Evolutionary conservation across 129 eudicot species (phyloP).

Genomic region (Lonicera japonica): DNA sequence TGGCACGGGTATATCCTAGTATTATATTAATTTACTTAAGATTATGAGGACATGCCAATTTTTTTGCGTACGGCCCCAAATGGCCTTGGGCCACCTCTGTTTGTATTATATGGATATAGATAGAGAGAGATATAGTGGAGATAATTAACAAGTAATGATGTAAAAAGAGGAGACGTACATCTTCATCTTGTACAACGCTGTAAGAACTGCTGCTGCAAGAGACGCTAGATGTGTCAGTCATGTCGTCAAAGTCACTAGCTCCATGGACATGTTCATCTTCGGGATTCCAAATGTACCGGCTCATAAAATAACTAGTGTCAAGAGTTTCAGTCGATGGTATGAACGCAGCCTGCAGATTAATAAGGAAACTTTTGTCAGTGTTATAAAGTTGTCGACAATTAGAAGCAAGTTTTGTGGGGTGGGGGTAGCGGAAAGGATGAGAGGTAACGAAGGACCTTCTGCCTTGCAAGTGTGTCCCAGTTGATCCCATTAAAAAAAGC

Average conservation of each 20-base stretch:
- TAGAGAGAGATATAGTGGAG: too few species aligned
- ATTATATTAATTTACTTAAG: too few species aligned
- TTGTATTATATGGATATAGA: too few species aligned
- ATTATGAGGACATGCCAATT: too few species aligned
- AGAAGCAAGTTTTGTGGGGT: neutral
- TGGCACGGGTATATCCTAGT: too few species aligned
- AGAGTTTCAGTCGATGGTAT: constrained; percentile 78
- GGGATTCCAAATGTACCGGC: constrained; percentile 97
- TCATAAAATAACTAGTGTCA: constrained; percentile 95
- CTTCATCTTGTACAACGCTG: constrained; percentile 75
- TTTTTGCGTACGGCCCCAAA: too few species aligned
- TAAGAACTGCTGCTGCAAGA: constrained; percentile 73
- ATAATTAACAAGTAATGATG: neutral
- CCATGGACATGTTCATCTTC: constrained; percentile 73
- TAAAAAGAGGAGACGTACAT: constrained; percentile 31
- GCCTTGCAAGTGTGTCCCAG: constrained; percentile 93
- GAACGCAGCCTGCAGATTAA: constrained; percentile 59
- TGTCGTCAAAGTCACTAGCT: constrained; percentile 77
- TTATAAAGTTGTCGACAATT: constrained; percentile 1
- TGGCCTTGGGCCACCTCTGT: too few species aligned
- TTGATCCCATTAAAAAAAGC: constrained; percentile 62
- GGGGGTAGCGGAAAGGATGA: neutral
- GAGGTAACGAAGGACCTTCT: constrained; percentile 45
- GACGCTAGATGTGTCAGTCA: constrained; percentile 58
- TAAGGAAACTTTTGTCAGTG: constrained; percentile 8